Conservation (phyloP, 2,329 filamentous ascomycete genomes). For the Trichocomaceae sp. region DNA sequence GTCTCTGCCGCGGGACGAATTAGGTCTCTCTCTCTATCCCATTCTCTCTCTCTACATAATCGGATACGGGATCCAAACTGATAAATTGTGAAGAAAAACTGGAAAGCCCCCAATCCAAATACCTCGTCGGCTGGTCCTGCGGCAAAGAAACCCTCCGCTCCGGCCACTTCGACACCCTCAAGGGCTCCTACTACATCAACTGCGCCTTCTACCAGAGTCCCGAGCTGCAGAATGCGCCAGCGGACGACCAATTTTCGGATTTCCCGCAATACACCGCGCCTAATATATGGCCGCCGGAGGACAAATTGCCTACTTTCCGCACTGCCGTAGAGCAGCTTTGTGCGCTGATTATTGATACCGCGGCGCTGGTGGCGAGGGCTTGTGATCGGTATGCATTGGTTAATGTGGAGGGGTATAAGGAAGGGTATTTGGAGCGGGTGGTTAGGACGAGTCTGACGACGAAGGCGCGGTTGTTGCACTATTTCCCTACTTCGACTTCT, state of each 20-base stretch:
- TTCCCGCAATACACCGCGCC: constrained; percentile 85
- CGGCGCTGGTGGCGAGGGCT: constrained; percentile 78
- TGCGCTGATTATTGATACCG: constrained; percentile 78
- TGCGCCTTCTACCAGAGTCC: constrained; percentile 48
- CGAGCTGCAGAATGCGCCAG: constrained; percentile 31
- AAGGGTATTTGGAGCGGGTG: constrained; percentile 76
- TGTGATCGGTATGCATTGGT: constrained; percentile 79
- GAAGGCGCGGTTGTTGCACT: constrained; percentile 87
- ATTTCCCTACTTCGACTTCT: constrained; percentile 57
- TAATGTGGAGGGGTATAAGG: constrained; percentile 69
- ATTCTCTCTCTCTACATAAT: no score
- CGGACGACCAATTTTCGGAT: constrained; percentile 37
- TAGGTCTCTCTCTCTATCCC: constrained; percentile 54
- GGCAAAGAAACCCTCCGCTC: constrained; percentile 58
- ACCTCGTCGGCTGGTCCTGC: constrained; percentile 58
- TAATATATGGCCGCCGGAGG: constrained; percentile 76
- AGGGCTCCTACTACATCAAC: constrained; percentile 60
- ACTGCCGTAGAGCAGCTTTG: constrained; percentile 68
- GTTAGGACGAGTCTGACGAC: constrained; percentile 80
- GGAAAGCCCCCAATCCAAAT: constrained; percentile 45
- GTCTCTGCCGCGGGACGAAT: constrained; percentile 63
- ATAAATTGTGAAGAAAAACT: constrained; percentile 30
- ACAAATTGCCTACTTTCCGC: constrained; percentile 67
- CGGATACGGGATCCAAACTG: not conserved
- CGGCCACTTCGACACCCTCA: constrained; percentile 56